Base-by-base conservation (phyloP, 2,329 filamentous ascomycete species). In the Fusarium sp. region DNA sequence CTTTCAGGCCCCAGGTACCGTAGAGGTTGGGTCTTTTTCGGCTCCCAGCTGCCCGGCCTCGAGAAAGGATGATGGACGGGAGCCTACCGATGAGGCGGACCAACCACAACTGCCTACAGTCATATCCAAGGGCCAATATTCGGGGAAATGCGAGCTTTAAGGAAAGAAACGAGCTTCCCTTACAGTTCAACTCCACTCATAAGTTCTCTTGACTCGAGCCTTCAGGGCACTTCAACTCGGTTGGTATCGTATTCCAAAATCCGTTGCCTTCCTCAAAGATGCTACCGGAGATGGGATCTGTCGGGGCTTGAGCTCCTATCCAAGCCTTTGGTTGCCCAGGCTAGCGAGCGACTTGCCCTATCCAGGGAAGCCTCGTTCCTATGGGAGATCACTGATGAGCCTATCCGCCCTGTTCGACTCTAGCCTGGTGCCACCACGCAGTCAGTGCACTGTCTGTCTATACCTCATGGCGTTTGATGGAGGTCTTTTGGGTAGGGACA, bases 161-260 rank as follows among this genome's bases (percentile, higher is more conserved):
- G 20, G 20, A 25, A 52, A 36, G 33, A 46, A 53, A 49, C 33
- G 15, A 70, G 65, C 31, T 58, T 65, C 38, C 56, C 59, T 33
- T 65, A 71, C 50, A 42, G 29, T 54, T 47, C 46, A 70, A 66
- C 62, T 62, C 64, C 62, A 72, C 64, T 29, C 52, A 31, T 49
- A 45, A 66, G 47, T 45, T 62, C 41, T 70, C 70, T 73, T 73
- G 70, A 73, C 70, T 73, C 71, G 66, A 72, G 66, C 60, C 70
- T 53, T 42, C 62, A 35, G 42, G 39, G 42, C 38, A 70, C 46
- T 56, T 44, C 54, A 67, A 38, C 31, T 27, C 22, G 33, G 33
- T 52, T 18, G 49, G 46, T 50, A 55, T 55, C 44, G 15, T 57
- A 41, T 45, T 39, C 38, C 46, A 53, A 64, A 61, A 36, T 47